Evolutionary conservation across 495 filamentous ascomycete species (phyloP).

Genomic region (Aspergillus sclerotioniger): DNA sequence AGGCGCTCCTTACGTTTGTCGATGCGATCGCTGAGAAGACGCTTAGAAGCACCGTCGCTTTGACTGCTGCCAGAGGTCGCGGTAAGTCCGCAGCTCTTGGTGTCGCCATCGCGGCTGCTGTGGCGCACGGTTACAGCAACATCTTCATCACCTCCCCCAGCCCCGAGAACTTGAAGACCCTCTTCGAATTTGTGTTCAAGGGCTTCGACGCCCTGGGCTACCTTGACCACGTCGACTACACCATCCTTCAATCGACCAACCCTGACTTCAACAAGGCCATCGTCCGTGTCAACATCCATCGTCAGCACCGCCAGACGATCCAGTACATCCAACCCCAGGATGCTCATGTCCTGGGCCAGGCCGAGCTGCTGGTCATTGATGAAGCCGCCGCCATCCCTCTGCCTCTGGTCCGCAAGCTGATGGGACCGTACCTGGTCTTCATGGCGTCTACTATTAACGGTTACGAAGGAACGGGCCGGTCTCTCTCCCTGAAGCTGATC

Average conservation of each 20-base stretch:
- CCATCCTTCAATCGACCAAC: constrained; percentile 97
- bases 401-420: constrained; percentile 85
- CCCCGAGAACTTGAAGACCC: constrained; percentile 96
- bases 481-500: constrained; percentile 92
- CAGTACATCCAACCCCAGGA: constrained; percentile 98
- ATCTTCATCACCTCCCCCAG: constrained; percentile 99
- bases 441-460: constrained; percentile 99
- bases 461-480: constrained; percentile 96
- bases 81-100: constrained; percentile 97
- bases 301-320: constrained; percentile 95
- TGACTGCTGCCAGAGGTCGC: constrained; percentile 91
- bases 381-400: constrained; percentile 97
- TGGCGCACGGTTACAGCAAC: constrained; percentile 97
- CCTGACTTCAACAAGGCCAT: constrained; percentile 99
- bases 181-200: constrained; percentile 98
- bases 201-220: constrained; percentile 94
- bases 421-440: constrained; percentile 98
- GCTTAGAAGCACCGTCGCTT: constrained; percentile 83
- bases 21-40: constrained; percentile 98
- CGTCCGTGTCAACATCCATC: constrained; percentile 92
- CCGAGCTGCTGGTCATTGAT: constrained; percentile 94
- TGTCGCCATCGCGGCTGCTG: constrained; percentile 87
- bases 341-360: constrained; percentile 89
- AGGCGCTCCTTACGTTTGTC: constrained; percentile 89
- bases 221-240: constrained; percentile 93